Conservation (phyloP, 345 rosid species). For the Hypericum perforatum region DNA sequence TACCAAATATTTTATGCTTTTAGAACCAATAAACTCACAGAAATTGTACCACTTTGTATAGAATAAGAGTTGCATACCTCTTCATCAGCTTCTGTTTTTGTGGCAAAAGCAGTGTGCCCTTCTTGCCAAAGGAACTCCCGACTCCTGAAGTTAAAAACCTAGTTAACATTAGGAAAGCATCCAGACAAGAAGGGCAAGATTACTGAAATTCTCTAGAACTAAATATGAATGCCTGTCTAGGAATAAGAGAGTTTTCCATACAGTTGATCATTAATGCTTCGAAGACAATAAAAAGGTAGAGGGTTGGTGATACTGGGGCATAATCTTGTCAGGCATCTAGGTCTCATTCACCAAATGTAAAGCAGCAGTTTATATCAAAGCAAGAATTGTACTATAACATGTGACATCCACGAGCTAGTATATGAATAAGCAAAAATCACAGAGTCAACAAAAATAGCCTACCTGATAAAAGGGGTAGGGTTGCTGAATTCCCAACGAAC, state of each 20-base stretch:
- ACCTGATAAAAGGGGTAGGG: conserved; percentile 99
- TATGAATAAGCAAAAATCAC: not conserved
- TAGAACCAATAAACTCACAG: too few relatives aligned
- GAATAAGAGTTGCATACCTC: conserved; percentile 41
- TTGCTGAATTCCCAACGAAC: conserved; percentile 99
- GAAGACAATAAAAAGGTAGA: too few relatives aligned
- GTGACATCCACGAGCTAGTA: not conserved
- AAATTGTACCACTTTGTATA: too few relatives aligned
- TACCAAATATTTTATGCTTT: too few relatives aligned
- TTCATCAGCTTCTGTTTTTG: conserved; percentile 71
- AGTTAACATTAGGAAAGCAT: too few relatives aligned
- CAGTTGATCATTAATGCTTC: too few relatives aligned
- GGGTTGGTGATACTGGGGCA: too few relatives aligned
- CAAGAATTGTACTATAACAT: not conserved
- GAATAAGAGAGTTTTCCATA: too few relatives aligned
- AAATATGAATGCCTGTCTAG: too few relatives aligned
- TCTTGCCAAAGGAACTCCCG: conserved; percentile 99
- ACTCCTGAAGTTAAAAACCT: conserved; percentile 36
- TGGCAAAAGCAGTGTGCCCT: conserved; percentile 95
- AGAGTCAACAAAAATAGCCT: conserved; percentile 4
- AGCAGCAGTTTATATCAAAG: not conserved
- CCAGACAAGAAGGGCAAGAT: too few relatives aligned
- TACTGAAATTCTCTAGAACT: too few relatives aligned
- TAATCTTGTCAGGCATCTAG: too few relatives aligned
- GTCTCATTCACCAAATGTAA: not conserved